phyloP scores from a whole-genome alignment of 176 grass and related monocot genomes.

The Zoysia pacifica region DNA sequence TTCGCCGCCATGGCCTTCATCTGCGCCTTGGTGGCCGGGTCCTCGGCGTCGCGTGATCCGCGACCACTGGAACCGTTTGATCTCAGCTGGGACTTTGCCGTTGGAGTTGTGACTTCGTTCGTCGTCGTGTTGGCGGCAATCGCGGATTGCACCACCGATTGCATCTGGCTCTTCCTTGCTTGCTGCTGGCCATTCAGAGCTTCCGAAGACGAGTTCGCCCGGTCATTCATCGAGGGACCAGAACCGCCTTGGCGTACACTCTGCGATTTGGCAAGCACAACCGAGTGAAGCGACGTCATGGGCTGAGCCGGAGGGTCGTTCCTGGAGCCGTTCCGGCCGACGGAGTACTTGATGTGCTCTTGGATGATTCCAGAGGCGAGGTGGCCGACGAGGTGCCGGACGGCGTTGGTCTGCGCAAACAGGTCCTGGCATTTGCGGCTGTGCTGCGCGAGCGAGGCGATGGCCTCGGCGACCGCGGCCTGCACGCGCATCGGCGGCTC shows the following conservation, averaged over 20 bases:
- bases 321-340: slow-evolving; percentile 3
- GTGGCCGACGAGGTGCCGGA: slow-evolving; percentile 75
- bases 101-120: slow-evolving; percentile 11
- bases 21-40: slow-evolving; percentile 56
- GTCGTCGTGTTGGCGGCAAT: slow-evolving; percentile 43
- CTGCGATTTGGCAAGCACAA: slow-evolving; percentile 54
- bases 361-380: slow-evolving; percentile 79
- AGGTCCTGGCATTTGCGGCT: slow-evolving; percentile 65
- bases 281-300: slow-evolving; percentile 59
- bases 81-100: slow-evolving; percentile 17
- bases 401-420: slow-evolving; percentile 67
- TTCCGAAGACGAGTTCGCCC: neutral
- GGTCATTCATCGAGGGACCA: slow-evolving; percentile 14
- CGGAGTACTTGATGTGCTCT: slow-evolving; percentile 79
- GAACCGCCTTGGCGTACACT: slow-evolving; percentile 29
- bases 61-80: slow-evolving; percentile 34
- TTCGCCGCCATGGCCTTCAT: slow-evolving; percentile 96
- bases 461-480: slow-evolving; percentile 66
- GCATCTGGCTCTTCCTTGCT: slow-evolving; percentile 51
- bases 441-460: slow-evolving; percentile 59
- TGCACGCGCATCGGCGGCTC: slow-evolving; percentile 79
- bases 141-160: slow-evolving; percentile 63
- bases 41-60: slow-evolving; percentile 53
- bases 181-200: neutral
- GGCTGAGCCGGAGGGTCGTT: neutral